A percentile compares a stretch with the other conserved stretches of the same genome.
phyloP scores from a whole-genome alignment of 1,284 basidiomycete genomes.

The Caloboletus firmus region DNA sequence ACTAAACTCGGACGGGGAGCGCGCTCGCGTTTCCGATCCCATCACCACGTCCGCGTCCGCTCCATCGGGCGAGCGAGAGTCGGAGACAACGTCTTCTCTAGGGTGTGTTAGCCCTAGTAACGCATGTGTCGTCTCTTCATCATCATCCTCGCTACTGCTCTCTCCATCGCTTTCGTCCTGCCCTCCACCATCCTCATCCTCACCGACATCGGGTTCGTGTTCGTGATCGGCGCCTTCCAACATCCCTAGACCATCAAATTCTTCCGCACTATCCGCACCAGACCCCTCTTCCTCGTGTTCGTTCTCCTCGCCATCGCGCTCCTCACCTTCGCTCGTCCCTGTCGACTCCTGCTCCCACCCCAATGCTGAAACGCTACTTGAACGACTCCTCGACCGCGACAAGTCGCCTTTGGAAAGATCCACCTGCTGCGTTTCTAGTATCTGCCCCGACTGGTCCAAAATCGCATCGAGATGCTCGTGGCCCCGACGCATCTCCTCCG shows the following conservation, averaged over 20 bases:
- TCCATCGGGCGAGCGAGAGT: not conserved
- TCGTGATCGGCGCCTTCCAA: slow-evolving; percentile 14
- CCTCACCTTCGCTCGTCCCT: slow-evolving; percentile 41
- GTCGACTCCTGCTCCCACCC: slow-evolving; percentile 46
- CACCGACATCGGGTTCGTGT: not conserved
- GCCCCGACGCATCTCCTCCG: slow-evolving; percentile 66
- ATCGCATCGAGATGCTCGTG: slow-evolving; percentile 90
- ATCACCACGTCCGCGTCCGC: slow-evolving; percentile 6
- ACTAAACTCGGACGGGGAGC: slow-evolving; percentile 10
- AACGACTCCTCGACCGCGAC: slow-evolving; percentile 50
- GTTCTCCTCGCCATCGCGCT: slow-evolving; percentile 6
- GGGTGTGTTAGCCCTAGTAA: slow-evolving; percentile 24
- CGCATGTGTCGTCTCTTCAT: slow-evolving; percentile 33
- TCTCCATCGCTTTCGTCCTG: slow-evolving; percentile 16
- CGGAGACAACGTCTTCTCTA: slow-evolving; percentile 1
- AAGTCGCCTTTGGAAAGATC: slow-evolving; percentile 56
- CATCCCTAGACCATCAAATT: slow-evolving; percentile 24
- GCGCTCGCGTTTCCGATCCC: not conserved
- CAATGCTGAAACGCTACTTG: slow-evolving; percentile 48
- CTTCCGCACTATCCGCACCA: slow-evolving; percentile 26
- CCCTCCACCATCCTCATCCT: slow-evolving; percentile 1
- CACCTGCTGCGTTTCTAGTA: slow-evolving; percentile 81
- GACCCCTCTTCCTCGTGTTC: slow-evolving; percentile 22
- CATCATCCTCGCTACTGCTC: slow-evolving; percentile 17
- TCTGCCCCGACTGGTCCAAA: slow-evolving; percentile 84